Percentiles rank a stretch among this genome's conserved stretches.
Conservation (phyloP, 192 early-diverging fungal genomes). For the Jimgerdemannia lactiflua region DNA sequence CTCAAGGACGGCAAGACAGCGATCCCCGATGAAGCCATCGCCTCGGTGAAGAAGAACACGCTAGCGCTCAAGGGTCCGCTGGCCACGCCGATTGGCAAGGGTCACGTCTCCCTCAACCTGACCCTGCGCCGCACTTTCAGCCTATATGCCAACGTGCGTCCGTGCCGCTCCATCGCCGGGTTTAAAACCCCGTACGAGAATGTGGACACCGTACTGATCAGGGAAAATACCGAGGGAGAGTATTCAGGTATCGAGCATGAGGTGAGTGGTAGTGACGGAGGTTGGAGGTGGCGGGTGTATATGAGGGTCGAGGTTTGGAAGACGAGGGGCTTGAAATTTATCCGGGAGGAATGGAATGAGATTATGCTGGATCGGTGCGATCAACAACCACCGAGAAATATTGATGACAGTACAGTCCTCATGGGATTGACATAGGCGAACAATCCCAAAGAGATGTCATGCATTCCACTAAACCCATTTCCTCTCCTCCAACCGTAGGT, state of each 20-base stretch:
- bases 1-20: constrained; percentile 89
- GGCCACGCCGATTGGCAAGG: constrained; percentile 98
- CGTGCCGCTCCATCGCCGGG: constrained; percentile 95
- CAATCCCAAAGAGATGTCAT: too few species aligned
- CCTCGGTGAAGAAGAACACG: constrained; percentile 93
- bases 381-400: too few species aligned
- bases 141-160: constrained; percentile 98
- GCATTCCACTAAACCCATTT: too few species aligned
- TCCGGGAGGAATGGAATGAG: too few species aligned
- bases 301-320: constrained; percentile 1
- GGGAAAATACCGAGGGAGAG: constrained; percentile 99
- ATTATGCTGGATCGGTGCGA: too few species aligned
- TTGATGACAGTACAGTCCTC: too few species aligned
- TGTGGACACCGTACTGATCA: constrained; percentile 97
- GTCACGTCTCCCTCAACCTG: constrained; percentile 95
- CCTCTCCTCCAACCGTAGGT: constrained; percentile 42
- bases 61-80: constrained; percentile 97
- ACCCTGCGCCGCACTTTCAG: constrained; percentile 92
- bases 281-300: constrained; percentile 6
- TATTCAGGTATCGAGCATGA: constrained; percentile 99
- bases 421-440: too few species aligned
- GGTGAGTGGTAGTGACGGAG: constrained; percentile 24
- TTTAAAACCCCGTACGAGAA: constrained; percentile 96
- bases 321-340: too few species aligned
- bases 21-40: constrained; percentile 89